Conservation (phyloP, 371 early-diverging fungal species). For the Apophysomyces ossiformis region DNA sequence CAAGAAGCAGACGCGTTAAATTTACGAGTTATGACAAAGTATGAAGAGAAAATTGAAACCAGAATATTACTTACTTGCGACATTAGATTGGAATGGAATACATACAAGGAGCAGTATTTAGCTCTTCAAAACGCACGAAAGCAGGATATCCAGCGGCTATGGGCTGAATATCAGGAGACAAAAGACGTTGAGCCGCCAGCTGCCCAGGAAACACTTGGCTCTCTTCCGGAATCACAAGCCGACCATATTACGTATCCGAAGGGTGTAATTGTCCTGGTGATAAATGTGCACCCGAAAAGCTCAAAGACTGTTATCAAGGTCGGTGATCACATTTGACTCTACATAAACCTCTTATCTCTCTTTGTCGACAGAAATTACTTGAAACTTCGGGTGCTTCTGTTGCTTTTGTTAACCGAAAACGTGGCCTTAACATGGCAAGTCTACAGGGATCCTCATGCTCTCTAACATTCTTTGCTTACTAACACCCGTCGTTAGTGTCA, state of each 20-base stretch:
- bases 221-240: background rate
- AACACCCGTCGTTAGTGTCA: slow-evolving; percentile 22
- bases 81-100: slow-evolving; percentile 31
- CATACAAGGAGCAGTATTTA: slow-evolving; percentile 37
- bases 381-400: slow-evolving; percentile 35
- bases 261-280: slow-evolving; percentile 35
- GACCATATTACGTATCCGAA: slow-evolving; percentile 15
- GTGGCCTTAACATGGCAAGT: slow-evolving; percentile 26
- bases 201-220: background rate
- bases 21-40: slow-evolving; percentile 52
- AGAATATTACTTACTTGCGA: background rate
- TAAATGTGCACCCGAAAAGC: slow-evolving; percentile 30
- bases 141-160: slow-evolving; percentile 15
- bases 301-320: slow-evolving; percentile 35
- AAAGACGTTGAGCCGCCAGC: slow-evolving; percentile 6
- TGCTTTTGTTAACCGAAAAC: slow-evolving; percentile 40
- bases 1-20: slow-evolving; percentile 16
- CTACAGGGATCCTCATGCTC: background rate
- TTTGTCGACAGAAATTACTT: slow-evolving; percentile 19
- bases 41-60: slow-evolving; percentile 8
- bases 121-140: slow-evolving; percentile 15
- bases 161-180: slow-evolving; percentile 21
- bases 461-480: background rate
- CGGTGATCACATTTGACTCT: background rate
- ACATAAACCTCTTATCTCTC: background rate